Evolutionary conservation across 805 yeast genomes (phyloP).

Genomic region (Schwanniomyces sp.): DNA sequence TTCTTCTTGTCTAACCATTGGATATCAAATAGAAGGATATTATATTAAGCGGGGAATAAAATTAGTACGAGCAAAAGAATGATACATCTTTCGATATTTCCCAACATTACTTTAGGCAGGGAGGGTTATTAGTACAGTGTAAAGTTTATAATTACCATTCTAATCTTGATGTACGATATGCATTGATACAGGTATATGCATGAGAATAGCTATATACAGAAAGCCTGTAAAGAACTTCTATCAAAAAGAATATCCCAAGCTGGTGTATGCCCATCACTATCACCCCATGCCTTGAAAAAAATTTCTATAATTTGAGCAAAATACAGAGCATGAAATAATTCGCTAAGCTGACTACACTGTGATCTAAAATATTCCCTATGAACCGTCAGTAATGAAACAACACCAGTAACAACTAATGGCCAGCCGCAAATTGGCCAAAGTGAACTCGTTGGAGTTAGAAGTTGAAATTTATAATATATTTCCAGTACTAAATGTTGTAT

Average conservation of each 20-base stretch:
- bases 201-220: neutral
- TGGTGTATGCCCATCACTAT: neutral
- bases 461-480: neutral
- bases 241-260: conserved; percentile 3
- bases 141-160: too few species aligned
- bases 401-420: conserved; percentile 1
- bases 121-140: too few species aligned
- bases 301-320: conserved; percentile 1
- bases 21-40: too few species aligned
- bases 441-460: neutral
- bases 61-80: too few species aligned
- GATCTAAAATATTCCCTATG: conserved; percentile 1
- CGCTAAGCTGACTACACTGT: neutral
- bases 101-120: too few species aligned
- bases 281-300: conserved; percentile 2
- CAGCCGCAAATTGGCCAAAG: conserved; percentile 3
- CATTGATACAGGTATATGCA: neutral
- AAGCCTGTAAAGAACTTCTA: neutral
- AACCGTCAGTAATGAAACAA: neutral
- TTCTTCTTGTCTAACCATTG: too few species aligned
- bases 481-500: conserved; percentile 1
- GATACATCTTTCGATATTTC: too few species aligned
- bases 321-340: conserved; percentile 2
- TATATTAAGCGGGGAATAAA: too few species aligned
- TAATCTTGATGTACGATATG: too few species aligned